These are phyloP conservation scores for Monosporozyma siamensis DNA, from an alignment of 805 yeast genomes.

Conservation along the genomic window DNA sequence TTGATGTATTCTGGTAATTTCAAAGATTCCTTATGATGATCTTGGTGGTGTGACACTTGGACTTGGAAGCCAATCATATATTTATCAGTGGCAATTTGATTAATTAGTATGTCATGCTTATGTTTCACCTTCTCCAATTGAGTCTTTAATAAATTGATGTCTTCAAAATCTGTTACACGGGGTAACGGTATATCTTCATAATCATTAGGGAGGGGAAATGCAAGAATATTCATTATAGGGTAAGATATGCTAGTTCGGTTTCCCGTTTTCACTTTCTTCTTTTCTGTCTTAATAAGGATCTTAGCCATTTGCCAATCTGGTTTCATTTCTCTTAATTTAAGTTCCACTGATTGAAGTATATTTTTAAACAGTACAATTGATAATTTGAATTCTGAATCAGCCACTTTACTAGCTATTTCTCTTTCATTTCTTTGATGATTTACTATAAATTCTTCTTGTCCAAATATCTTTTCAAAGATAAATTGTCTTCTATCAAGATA, in stretches of 20 bases:
- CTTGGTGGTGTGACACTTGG: slow-evolving; percentile 29
- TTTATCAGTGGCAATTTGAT: background rate
- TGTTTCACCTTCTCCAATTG: background rate
- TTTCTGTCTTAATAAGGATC: slow-evolving; percentile 17
- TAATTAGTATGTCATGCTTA: background rate
- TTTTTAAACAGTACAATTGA: slow-evolving; percentile 47
- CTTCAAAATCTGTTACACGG: background rate
- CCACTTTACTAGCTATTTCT: slow-evolving; percentile 34
- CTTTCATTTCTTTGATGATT: slow-evolving; percentile 16
- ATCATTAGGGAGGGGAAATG: slow-evolving; percentile 25
- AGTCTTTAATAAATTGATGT: slow-evolving; percentile 11
- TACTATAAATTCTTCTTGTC: slow-evolving; percentile 16
- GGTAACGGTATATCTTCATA: slow-evolving; percentile 16
- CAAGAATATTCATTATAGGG: slow-evolving; percentile 29
- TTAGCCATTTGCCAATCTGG: slow-evolving; percentile 18
- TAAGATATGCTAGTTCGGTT: slow-evolving; percentile 9
- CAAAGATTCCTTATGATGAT: slow-evolving; percentile 21
- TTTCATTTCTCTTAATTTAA: slow-evolving; percentile 14
- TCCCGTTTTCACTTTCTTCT: slow-evolving; percentile 1
- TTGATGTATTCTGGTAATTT: slow-evolving; percentile 18
- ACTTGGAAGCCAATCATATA: slow-evolving; percentile 33
- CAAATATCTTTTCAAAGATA: slow-evolving; percentile 13
- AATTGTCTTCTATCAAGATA: slow-evolving; percentile 11
- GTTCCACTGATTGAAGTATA: slow-evolving; percentile 33
- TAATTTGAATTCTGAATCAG: slow-evolving; percentile 56